These are phyloP conservation scores for Sarcocystis neurona DNA, from an alignment of 169 alveolate genomes.

Conservation along the genomic window DNA sequence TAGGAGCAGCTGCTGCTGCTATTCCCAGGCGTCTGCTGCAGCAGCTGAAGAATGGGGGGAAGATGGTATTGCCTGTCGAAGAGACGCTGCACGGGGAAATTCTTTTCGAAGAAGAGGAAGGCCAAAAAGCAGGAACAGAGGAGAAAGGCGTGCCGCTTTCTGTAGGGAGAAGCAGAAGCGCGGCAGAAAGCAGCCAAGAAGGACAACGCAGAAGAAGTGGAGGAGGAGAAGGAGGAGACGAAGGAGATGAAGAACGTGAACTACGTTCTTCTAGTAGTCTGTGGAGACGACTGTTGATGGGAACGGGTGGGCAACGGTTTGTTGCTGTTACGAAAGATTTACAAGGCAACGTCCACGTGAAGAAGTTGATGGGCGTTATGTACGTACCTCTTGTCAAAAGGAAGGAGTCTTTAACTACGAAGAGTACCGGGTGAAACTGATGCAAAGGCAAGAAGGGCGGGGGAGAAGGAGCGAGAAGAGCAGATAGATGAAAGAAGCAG, in stretches of 20 bases:
- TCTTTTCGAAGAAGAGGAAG: constrained; percentile 10
- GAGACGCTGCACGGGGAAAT: constrained; percentile 50
- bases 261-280: no score
- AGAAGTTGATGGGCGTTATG: constrained; percentile 50
- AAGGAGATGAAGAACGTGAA: no score
- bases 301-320: constrained; percentile 30
- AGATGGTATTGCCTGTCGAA: constrained; percentile 85
- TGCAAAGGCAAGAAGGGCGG: no score
- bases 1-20: constrained; percentile 84
- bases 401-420: no score
- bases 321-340: constrained; percentile 39
- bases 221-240: not conserved
- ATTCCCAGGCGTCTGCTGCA: constrained; percentile 78
- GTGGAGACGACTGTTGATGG: not conserved
- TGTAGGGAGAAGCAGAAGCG: no score
- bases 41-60: constrained; percentile 84
- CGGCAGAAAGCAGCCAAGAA: no score
- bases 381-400: constrained; percentile 57
- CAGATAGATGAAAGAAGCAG: not conserved
- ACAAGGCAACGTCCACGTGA: constrained; percentile 18
- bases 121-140: not conserved
- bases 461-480: not conserved
- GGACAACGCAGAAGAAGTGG: not conserved
- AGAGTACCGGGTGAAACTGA: no score
- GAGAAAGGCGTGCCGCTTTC: no score